Base-by-base conservation (phyloP, 768 basidiomycete genomes). In the Russula foetens region DNA sequence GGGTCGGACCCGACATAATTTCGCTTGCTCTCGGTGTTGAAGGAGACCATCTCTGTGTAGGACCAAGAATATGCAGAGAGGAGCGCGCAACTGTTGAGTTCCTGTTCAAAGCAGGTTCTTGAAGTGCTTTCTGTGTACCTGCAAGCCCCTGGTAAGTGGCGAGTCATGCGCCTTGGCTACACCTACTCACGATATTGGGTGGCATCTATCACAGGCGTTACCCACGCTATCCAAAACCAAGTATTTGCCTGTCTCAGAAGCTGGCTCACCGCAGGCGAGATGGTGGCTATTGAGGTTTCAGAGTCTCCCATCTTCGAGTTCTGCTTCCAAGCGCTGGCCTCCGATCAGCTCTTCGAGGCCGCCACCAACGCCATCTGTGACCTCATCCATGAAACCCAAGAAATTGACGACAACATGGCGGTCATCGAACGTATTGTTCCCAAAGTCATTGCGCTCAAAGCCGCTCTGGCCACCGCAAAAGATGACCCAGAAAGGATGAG, bases 311-410 rank as follows among this genome's bases (percentile, higher is more conserved):
- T 98, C 29, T 90, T 98, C 69, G 74, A 79, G 21, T 89, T 83
- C 70, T 79, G 87, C 24, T 98, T 98, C 69, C 84, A 89, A 53
- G 92, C 95, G 4, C 79, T 98, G 31, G 78, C 78, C 4, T 86
- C 86, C 3, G 90, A 95, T 19, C 82, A 84, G 46, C 79, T 98
- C n/a, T 98, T 98, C 70, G 97, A 99, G 67, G 72, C 86, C 7
- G 95, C 93, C 1, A 92, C 95, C 41, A 90, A 97, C 61, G 86
- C 91, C 38, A 79, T 98, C 60, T 95, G 92, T 72, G 93, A 97
- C 70, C 75, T 98, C 67, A 92, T 98, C 56, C 97, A 98, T 73
- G 97, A 99, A 72, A 98, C 97, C 0, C 95, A 98, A 73, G 97
- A 99, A 73, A 81, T 97, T 31, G 89, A 96, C 62, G 96, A 98